Evolutionary conservation across 2,329 filamentous ascomycete genomes (phyloP).

Genomic region (Myriosclerotinia duriaeana): DNA sequence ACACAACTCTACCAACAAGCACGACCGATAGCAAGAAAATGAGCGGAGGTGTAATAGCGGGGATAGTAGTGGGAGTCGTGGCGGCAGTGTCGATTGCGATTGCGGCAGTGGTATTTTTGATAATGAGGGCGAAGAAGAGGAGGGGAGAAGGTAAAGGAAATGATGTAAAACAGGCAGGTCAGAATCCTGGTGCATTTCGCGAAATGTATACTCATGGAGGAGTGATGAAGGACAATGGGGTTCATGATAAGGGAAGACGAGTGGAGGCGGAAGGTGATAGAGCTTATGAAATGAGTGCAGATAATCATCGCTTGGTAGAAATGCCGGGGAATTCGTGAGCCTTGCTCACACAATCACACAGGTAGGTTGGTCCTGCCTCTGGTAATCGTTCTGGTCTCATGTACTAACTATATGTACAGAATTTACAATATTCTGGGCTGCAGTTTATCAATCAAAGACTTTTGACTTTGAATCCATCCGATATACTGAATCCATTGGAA

Average conservation of each 20-base stretch:
- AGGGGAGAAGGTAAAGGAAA: not conserved
- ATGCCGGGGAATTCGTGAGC: slow-evolving; percentile 5
- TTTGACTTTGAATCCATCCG: not conserved
- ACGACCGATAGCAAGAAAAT: not conserved
- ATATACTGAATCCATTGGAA: not conserved
- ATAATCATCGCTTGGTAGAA: slow-evolving; percentile 1
- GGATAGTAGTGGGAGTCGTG: not conserved
- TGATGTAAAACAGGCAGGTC: not conserved
- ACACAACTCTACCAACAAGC: not conserved
- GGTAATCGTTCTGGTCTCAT: not conserved
- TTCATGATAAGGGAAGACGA: not conserved
- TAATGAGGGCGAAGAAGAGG: slow-evolving; percentile 5
- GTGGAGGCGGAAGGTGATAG: not conserved
- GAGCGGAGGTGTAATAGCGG: slow-evolving; percentile 2
- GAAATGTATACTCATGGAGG: not conserved
- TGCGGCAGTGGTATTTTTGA: not conserved
- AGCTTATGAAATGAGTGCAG: slow-evolving; percentile 14
- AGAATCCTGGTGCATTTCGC: not conserved
- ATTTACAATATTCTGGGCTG: not conserved
- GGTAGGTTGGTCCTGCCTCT: not conserved
- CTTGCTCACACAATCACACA: not conserved
- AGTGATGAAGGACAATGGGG: not conserved
- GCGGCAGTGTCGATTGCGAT: not conserved
- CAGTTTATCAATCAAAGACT: not conserved
- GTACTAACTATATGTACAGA: not conserved